Evolutionary conservation across 352 stramenopile species (phyloP), one percentile per base, ranked within the genome.

Genomic region (Globisporangium mamillatum): DNA sequence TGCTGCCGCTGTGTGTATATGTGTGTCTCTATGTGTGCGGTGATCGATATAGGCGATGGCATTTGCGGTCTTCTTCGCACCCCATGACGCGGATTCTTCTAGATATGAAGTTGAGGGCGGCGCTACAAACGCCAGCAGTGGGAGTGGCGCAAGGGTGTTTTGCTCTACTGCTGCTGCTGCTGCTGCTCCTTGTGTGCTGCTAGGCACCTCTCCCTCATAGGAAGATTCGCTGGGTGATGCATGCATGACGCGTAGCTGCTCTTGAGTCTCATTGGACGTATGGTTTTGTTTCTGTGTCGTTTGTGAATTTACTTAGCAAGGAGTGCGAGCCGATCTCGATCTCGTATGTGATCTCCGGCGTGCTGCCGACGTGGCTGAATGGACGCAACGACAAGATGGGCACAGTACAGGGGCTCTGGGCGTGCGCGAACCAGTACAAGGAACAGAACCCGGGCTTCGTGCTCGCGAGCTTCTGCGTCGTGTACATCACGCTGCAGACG

Each of bases 401-500:
- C 29, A 95, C 88, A 6, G 88, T 94, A 3, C 76, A 87, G 36
- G 82, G 82, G 1, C 73, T 95, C 0, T 95, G 88, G 88, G 70
- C 76, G 38, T 95, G 88, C 65, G 80, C 88, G 34, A 88, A 70
- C 63, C 76, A 90, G 69, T 95, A 95, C 77, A 90, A 90, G 34
- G 71, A 86, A 44, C 80, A 91, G 65, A 76, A 95, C 65, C 68
- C 86, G 12, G 77, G 60, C 58, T 93, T 92, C 70, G 88, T 94
- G 52, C 72, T 94, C 46, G 73, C 78, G 46, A 93, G 86, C 71
- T 95, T 93, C 67, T 93, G 82, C 65, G 74, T 95, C 68, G 86
- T 94, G 38, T 97, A 97, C 76, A 90, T 97, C 58, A 59, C 80
- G 38, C 68, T 97, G 52, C 89, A 97, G 76, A 91, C 89, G 5